Percentiles rank a stretch among this genome's conserved stretches.
These are phyloP conservation scores for Linum usitatissimum DNA, from an alignment of 345 rosid genomes.

Conservation along the genomic window DNA sequence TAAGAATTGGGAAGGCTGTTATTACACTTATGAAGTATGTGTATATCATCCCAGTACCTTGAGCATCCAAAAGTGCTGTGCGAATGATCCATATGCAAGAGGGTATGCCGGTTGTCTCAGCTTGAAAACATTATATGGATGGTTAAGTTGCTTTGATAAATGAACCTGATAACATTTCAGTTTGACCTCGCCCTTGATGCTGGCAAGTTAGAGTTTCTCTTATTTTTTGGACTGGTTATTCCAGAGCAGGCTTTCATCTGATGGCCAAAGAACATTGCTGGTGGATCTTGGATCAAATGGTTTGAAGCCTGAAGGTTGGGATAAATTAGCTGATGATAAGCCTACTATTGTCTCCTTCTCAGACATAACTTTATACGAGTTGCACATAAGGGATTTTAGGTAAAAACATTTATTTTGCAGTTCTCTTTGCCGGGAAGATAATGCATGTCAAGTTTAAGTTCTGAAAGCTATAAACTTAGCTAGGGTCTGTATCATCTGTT, in stretches of 20 bases:
- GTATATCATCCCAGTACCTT: conserved; percentile 78
- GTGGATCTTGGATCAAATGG: conserved; percentile 51
- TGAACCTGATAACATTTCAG: conserved; percentile 4
- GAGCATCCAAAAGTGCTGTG: conserved; percentile 63
- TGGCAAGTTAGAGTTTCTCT: conserved; percentile 1
- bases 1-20: conserved; percentile 75
- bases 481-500: neutral
- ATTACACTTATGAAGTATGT: conserved; percentile 64
- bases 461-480: neutral
- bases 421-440: neutral
- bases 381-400: conserved; percentile 95
- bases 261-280: conserved; percentile 64
- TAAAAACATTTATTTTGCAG: conserved; percentile 16
- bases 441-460: neutral
- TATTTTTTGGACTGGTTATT: conserved; percentile 18
- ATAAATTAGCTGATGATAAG: conserved; percentile 54
- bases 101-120: conserved; percentile 47
- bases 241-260: conserved; percentile 69
- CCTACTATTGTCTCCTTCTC: conserved; percentile 45
- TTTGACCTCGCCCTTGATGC: neutral
- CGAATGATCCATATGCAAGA: conserved; percentile 93
- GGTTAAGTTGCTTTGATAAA: conserved; percentile 10
- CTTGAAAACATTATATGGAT: conserved; percentile 20
- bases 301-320: conserved; percentile 81
- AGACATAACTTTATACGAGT: conserved; percentile 82